Conservation (phyloP, 1,284 basidiomycete genomes). For the Ceratorhiza oryzae-sativae region DNA sequence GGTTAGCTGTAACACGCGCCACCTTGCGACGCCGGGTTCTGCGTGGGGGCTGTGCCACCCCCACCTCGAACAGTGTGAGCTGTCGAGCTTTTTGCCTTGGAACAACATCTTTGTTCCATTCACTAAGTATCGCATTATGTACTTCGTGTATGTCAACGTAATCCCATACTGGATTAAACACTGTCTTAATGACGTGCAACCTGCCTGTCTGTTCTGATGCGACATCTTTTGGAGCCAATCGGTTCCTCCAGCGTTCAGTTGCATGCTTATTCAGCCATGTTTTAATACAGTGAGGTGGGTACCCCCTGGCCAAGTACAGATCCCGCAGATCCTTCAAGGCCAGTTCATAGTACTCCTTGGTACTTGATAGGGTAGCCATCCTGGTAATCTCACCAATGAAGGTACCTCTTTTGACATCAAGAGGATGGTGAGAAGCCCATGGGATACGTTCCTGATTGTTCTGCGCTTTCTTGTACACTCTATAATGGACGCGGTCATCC, state of each 20-base stretch:
- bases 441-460: slow-evolving; percentile 53
- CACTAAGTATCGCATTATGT: background rate
- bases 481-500: slow-evolving; percentile 44
- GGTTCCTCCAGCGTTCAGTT: background rate
- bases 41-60: background rate
- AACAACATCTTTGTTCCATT: slow-evolving; percentile 12
- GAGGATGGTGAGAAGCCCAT: slow-evolving; percentile 52
- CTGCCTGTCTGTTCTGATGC: background rate
- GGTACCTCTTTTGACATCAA: slow-evolving; percentile 52
- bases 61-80: background rate
- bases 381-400: slow-evolving; percentile 53
- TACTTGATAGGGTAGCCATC: slow-evolving; percentile 51
- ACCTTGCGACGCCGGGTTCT: background rate
- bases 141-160: slow-evolving; percentile 2
- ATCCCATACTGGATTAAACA: slow-evolving; percentile 35
- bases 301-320: slow-evolving; percentile 50
- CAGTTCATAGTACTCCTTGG: slow-evolving; percentile 46
- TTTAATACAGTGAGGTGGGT: slow-evolving; percentile 45
- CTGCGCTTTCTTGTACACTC: slow-evolving; percentile 49
- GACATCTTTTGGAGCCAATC: background rate
- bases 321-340: slow-evolving; percentile 46
- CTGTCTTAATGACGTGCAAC: slow-evolving; percentile 17
- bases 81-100: background rate
- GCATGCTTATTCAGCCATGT: slow-evolving; percentile 20
- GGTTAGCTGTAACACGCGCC: too few relatives aligned